Conservation (phyloP, 768 basidiomycete species). For the Amanita rimosa region DNA sequence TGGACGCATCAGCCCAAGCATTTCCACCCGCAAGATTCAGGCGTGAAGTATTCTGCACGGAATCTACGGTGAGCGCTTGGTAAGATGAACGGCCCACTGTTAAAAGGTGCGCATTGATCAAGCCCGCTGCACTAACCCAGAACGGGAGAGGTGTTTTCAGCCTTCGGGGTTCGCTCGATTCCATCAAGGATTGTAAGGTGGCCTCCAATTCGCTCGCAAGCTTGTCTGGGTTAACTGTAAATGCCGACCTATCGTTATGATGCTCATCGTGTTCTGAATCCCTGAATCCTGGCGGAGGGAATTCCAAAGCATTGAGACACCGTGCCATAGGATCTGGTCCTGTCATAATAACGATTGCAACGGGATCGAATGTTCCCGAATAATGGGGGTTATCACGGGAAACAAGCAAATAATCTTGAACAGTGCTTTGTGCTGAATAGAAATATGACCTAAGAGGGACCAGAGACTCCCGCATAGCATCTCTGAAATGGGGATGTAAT, state of each 20-base stretch:
- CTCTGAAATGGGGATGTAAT: conserved; percentile 37
- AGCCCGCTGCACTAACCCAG: conserved; percentile 23
- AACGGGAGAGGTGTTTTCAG: conserved; percentile 25
- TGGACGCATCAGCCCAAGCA: conserved; percentile 44
- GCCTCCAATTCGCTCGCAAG: conserved; percentile 27
- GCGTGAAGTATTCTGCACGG: conserved; percentile 9
- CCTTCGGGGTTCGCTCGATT: conserved; percentile 27
- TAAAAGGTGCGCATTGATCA: conserved; percentile 33
- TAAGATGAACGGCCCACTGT: conserved; percentile 37
- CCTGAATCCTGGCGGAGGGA: conserved; percentile 49
- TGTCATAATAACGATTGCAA: conserved; percentile 50
- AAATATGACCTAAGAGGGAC: conserved; percentile 35
- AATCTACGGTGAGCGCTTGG: conserved; percentile 23
- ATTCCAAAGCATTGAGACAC: conserved; percentile 51
- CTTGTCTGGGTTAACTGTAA: conserved; percentile 9
- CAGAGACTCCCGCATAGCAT: conserved; percentile 56
- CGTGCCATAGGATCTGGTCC: conserved; percentile 38
- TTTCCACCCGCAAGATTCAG: conserved; percentile 40
- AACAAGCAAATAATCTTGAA: conserved; percentile 75
- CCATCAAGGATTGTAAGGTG: conserved; percentile 16
- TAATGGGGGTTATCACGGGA: conserved; percentile 65
- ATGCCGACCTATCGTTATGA: conserved; percentile 3
- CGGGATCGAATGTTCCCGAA: conserved; percentile 53
- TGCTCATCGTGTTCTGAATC: not conserved
- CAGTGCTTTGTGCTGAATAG: conserved; percentile 44